Conservation (phyloP, 1,139 yeast genomes). For the Chernovozyma aurita region DNA sequence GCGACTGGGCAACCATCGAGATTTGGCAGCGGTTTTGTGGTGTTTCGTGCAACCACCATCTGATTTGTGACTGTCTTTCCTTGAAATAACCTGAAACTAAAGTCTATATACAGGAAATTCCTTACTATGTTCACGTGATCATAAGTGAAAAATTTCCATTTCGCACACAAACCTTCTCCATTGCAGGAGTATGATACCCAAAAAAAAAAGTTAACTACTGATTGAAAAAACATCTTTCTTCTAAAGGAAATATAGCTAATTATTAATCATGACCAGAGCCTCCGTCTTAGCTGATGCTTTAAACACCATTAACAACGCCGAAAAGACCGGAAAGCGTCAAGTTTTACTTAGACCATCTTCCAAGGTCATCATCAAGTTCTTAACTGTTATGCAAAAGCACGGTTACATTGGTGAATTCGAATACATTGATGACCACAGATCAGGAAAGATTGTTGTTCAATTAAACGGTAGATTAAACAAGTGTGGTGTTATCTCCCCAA, state of each 20-base stretch:
- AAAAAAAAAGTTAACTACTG: not conserved
- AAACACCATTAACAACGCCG: slow-evolving; percentile 98
- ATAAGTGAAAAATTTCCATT: slow-evolving; percentile 1
- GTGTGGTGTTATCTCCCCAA: slow-evolving; percentile 97
- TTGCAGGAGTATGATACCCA: not conserved
- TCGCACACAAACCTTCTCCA: not conserved
- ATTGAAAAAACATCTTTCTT: not conserved
- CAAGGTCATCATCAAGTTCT: slow-evolving; percentile 94
- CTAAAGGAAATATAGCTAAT: slow-evolving; percentile 1
- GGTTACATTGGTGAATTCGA: slow-evolving; percentile 99
- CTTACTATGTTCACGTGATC: not conserved
- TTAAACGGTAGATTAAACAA: slow-evolving; percentile 97
- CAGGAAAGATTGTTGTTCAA: slow-evolving; percentile 96
- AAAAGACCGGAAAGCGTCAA: slow-evolving; percentile 99
- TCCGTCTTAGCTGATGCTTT: slow-evolving; percentile 99
- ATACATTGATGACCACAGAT: slow-evolving; percentile 98
- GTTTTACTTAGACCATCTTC: slow-evolving; percentile 98
- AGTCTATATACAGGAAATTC: not conserved
- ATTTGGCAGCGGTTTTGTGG: not conserved
- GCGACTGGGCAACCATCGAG: not conserved
- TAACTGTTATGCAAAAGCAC: slow-evolving; percentile 97
- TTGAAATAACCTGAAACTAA: no score
- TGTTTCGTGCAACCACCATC: slow-evolving; percentile 1
- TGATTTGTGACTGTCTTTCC: slow-evolving; percentile 5
- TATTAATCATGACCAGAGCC: slow-evolving; percentile 77